phyloP scores from a whole-genome alignment of 1,284 basidiomycete species.

The Trichosporon coremiiforme region DNA sequence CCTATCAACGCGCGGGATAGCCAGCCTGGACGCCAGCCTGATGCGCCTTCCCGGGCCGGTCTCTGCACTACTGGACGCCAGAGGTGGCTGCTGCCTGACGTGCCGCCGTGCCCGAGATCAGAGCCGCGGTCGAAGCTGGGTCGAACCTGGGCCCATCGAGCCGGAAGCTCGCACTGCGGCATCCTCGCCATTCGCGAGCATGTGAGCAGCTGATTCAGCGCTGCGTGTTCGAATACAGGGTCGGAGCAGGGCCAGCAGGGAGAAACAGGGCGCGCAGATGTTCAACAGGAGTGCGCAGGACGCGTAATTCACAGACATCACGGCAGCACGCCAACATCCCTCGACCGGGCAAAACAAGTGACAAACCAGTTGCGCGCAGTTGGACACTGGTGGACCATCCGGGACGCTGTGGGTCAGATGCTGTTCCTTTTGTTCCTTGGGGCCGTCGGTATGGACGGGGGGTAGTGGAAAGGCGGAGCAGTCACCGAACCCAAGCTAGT shows the following conservation, averaged over 20 bases:
- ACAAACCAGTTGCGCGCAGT: conserved; percentile 3
- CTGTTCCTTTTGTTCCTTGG: conserved; percentile 8
- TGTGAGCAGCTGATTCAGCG: conserved; percentile 12
- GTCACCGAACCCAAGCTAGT: not conserved
- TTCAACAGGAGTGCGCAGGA: not conserved
- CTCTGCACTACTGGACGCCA: not conserved
- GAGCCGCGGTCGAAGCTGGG: conserved; percentile 5
- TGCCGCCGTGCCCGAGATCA: not conserved
- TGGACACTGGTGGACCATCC: not conserved
- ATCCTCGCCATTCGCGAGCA: not conserved
- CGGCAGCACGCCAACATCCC: conserved; percentile 5
- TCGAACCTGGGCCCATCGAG: not conserved
- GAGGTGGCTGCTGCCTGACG: not conserved
- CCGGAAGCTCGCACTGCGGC: not conserved
- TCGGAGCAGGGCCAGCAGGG: not conserved
- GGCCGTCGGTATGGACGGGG: not conserved
- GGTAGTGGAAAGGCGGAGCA: not conserved
- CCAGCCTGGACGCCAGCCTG: not conserved
- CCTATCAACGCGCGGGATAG: not conserved
- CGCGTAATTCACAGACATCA: conserved; percentile 6
- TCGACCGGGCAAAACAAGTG: not conserved
- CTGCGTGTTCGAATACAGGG: conserved; percentile 8
- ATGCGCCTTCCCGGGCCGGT: conserved; percentile 13
- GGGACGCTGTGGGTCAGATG: not conserved
- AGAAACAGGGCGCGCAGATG: conserved; percentile 4